phyloP scores from a whole-genome alignment of 106 monocot species.

The Allium fistulosum region DNA sequence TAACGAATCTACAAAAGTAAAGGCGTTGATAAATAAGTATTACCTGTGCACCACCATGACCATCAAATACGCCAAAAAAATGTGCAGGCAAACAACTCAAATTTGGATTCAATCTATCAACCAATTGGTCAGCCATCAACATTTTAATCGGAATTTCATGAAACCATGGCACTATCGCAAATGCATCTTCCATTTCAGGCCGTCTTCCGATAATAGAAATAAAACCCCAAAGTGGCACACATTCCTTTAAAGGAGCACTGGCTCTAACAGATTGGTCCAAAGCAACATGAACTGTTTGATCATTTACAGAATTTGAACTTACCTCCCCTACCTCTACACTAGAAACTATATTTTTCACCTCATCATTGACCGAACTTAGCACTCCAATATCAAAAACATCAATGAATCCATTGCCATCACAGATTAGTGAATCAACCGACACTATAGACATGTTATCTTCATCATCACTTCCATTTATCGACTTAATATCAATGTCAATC shows the following conservation, averaged over 20 bases:
- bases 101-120: constrained; percentile 20
- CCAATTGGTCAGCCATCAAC: constrained; percentile 16
- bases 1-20: not conserved
- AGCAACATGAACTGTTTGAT: constrained; percentile 5
- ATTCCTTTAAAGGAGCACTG: constrained; percentile 9
- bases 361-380: not conserved
- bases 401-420: constrained; percentile 18
- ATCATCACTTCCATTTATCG: constrained; percentile 16
- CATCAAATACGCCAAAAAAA: constrained; percentile 72
- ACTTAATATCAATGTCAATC: constrained; percentile 19
- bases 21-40: not conserved
- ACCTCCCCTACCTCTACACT: constrained; percentile 5
- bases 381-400: constrained; percentile 12
- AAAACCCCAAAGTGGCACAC: constrained; percentile 59
- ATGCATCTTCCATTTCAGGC: constrained; percentile 85
- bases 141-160: constrained; percentile 45
- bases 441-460: constrained; percentile 20
- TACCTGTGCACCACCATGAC: constrained; percentile 72
- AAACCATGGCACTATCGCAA: constrained; percentile 40
- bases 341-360: constrained; percentile 3
- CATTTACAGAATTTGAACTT: constrained; percentile 1
- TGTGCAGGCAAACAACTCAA: constrained; percentile 29
- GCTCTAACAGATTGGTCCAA: constrained; percentile 5
- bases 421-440: constrained; percentile 15
- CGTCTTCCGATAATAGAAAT: constrained; percentile 50